Evolutionary conservation across 225 moss, liverwort and hornwort species (phyloP).

Genomic region (Bryum argenteum): DNA sequence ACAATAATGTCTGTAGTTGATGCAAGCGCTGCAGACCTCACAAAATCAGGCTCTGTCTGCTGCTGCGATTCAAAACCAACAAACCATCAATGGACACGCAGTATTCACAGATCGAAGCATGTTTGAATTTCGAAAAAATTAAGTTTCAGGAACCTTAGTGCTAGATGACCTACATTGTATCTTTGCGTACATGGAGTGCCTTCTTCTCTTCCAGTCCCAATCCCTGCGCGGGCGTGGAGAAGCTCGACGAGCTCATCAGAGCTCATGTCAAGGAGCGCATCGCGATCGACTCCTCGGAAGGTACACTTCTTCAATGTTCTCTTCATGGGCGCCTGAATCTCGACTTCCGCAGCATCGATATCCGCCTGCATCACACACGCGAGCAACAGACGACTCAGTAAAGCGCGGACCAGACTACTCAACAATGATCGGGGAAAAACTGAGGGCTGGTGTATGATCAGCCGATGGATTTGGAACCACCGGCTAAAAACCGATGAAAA

Average conservation of each 20-base stretch:
- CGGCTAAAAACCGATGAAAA: too few relatives aligned
- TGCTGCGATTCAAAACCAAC: slow-evolving; percentile 63
- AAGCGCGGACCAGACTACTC: not conserved
- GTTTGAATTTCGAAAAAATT: too few relatives aligned
- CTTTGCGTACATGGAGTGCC: too few relatives aligned
- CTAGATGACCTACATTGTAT: too few relatives aligned
- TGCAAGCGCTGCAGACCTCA: slow-evolving; percentile 91
- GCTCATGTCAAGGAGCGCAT: slow-evolving; percentile 76
- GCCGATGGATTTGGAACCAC: too few relatives aligned
- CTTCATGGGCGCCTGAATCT: slow-evolving; percentile 67
- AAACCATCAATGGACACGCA: slow-evolving; percentile 8
- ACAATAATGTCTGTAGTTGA: slow-evolving; percentile 79
- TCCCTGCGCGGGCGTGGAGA: slow-evolving; percentile 60
- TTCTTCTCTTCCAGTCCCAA: too few relatives aligned
- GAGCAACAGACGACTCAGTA: not conserved
- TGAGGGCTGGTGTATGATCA: too few relatives aligned
- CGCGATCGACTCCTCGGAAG: slow-evolving; percentile 72
- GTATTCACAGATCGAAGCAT: too few relatives aligned
- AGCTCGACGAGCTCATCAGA: slow-evolving; percentile 63
- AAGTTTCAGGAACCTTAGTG: too few relatives aligned
- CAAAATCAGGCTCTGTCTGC: slow-evolving; percentile 79
- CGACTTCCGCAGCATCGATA: slow-evolving; percentile 32
- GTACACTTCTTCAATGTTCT: slow-evolving; percentile 81
- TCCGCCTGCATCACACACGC: slow-evolving; percentile 48
- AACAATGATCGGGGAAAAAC: too few relatives aligned